phyloP scores from a whole-genome alignment of 1,139 yeast species.

The Hemisphaericaspora xylanilytica region DNA sequence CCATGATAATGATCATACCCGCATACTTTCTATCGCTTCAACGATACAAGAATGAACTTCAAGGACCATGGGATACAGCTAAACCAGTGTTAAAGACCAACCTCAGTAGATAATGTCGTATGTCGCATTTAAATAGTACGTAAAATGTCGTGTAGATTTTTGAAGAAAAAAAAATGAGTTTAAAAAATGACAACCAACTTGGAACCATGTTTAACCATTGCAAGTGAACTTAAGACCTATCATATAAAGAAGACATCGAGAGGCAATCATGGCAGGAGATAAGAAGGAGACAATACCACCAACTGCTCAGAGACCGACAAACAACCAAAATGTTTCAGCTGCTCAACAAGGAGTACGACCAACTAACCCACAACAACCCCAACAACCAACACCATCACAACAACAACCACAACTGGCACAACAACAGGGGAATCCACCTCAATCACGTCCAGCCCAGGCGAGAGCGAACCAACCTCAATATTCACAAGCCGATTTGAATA shows the following conservation, averaged over 20 bases:
- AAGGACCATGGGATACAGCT: conserved; percentile 95
- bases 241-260: not conserved
- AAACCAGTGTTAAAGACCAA: conserved; percentile 42
- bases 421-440: conserved; percentile 7
- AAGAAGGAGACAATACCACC: not conserved
- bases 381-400: conserved; percentile 4
- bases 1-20: conserved; percentile 61
- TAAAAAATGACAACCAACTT: too few species aligned
- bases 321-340: not conserved
- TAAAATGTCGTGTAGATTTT: not conserved
- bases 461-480: conserved; percentile 33
- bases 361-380: conserved; percentile 1
- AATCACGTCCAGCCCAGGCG: conserved; percentile 13
- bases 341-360: conserved; percentile 5
- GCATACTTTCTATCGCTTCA: conserved; percentile 69
- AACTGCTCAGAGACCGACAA: not conserved
- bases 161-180: not conserved
- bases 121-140: not conserved
- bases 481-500: conserved; percentile 76
- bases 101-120: conserved; percentile 3
- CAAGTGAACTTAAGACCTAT: too few species aligned
- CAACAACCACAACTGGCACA: conserved; percentile 1
- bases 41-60: conserved; percentile 79
- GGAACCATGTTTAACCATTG: too few species aligned
- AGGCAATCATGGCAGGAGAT: conserved; percentile 3